Base-by-base conservation (phyloP, 1,284 basidiomycete genomes). In the Marasmius oreades region DNA sequence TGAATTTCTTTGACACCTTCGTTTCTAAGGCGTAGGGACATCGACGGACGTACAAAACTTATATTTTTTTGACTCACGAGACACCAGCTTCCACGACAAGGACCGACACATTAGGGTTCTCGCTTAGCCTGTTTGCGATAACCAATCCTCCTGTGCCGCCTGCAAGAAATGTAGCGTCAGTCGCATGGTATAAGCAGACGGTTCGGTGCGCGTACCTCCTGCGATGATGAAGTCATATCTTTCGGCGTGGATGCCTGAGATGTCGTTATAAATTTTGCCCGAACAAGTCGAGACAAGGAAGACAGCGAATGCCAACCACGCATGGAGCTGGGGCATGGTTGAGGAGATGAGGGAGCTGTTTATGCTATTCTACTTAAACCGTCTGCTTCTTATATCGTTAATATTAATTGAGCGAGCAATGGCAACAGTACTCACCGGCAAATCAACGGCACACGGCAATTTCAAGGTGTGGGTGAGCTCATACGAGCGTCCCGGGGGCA, bases 61-160 rank as follows among this genome's bases (percentile, higher is more conserved):
- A 22, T 8, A 10, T 11, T 10, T 3, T 22, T 39, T 42, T 2
- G 14, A 53, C 52, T 42, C 28, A 53, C 52, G 52, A 43, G 14
- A 53, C 52, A 11, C 76, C 75, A 3, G 73, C 74, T 62, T 77
- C 74, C 16, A 77, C 62, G 8, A 77, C 70, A n/a, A 72, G 63
- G n/a, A 75, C 72, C 2, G 70, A 70, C 36, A 67, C 64, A 18
- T 62, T 58, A 0, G 71, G 59, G 57, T 81, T 73, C 55, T 77
- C 77, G 0, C 73, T 66, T 18, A 82, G 67, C 2, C 79, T 69
- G 34, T 67, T 68, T 7, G 80, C 80, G 3, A 81, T 55, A 28
- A 55, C 62, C 51, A 45, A 20, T 6, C 55, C 55, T 7, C 36
- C 55, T 43, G 55, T 45, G 6, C 55, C 55, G n/a, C 47, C 47